Percentiles rank a stretch among this genome's conserved stretches.
These are phyloP conservation scores for Papilionanthe hybrid DNA, from an alignment of 116 monocot species.

Conservation along the genomic window DNA sequence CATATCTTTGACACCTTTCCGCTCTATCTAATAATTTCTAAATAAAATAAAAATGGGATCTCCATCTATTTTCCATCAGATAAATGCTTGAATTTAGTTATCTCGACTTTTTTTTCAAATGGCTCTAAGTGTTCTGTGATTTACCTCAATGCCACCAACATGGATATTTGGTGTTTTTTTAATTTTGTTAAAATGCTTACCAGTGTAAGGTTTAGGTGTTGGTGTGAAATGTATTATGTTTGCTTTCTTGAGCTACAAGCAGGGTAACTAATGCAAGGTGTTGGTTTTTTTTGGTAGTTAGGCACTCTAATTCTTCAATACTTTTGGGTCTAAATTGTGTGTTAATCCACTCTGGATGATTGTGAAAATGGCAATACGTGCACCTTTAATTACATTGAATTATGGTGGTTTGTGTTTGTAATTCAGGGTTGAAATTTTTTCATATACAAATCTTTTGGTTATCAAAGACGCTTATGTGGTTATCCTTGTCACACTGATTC, in stretches of 20 bases:
- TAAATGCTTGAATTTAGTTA: too few species aligned
- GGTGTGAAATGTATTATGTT: neutral
- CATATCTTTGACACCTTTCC: too few species aligned
- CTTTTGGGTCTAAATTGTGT: neutral
- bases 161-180: neutral
- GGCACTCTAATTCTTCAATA: neutral
- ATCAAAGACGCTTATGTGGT: neutral
- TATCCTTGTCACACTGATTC: neutral
- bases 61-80: too few species aligned
- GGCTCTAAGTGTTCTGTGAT: too few species aligned
- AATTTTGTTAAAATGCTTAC: neutral
- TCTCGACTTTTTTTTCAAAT: too few species aligned
- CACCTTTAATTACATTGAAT: neutral
- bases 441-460: neutral
- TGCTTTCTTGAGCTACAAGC: neutral
- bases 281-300: neutral
- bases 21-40: too few species aligned
- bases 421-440: neutral
- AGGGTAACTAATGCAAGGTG: neutral
- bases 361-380: neutral
- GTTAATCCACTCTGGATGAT: neutral
- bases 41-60: too few species aligned
- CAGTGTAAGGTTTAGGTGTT: neutral
- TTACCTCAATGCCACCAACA: too few species aligned
- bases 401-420: neutral